Percentiles rank a stretch among this genome's conserved stretches.
Evolutionary conservation across 257 asterid species (phyloP).

Genomic region (Solanum habrochaites): DNA sequence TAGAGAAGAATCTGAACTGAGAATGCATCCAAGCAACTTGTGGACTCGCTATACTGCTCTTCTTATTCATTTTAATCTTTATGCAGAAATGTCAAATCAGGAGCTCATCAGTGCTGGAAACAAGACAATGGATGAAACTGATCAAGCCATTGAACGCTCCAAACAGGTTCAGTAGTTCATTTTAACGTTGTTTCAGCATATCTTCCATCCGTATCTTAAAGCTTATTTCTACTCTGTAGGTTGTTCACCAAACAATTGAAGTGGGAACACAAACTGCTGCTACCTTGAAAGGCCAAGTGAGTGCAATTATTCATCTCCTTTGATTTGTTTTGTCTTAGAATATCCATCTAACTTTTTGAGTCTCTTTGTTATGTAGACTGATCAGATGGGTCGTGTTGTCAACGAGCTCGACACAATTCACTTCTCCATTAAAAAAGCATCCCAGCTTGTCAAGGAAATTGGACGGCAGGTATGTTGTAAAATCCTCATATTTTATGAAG

Average conservation of each 20-base stretch:
- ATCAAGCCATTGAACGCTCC: constrained; percentile 97
- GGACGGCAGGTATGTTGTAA: constrained; percentile 70
- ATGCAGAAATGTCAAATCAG: constrained; percentile 90
- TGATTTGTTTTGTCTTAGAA: background rate
- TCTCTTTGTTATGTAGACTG: constrained; percentile 46
- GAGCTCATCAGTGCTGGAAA: constrained; percentile 76
- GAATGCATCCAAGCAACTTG: background rate
- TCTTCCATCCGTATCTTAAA: background rate
- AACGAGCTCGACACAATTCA: constrained; percentile 93
- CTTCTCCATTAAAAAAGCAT: constrained; percentile 88
- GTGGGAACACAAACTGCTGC: constrained; percentile 93
- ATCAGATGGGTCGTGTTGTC: constrained; percentile 99
- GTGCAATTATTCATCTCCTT: background rate
- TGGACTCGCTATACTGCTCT: background rate
- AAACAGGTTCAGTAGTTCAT: constrained; percentile 53
- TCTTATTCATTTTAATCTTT: constrained; percentile 2
- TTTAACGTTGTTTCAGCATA: constrained; percentile 3
- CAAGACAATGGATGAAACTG: constrained; percentile 91
- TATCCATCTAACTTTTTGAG: background rate
- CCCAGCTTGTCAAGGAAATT: constrained; percentile 97
- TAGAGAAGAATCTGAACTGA: background rate
- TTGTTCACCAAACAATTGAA: constrained; percentile 94
- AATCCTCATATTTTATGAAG: background rate
- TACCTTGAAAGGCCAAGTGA: constrained; percentile 93
- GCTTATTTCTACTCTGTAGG: constrained; percentile 35